These are phyloP conservation scores for Ehretia macrophylla DNA, from an alignment of 257 asterid genomes.

Conservation along the genomic window DNA sequence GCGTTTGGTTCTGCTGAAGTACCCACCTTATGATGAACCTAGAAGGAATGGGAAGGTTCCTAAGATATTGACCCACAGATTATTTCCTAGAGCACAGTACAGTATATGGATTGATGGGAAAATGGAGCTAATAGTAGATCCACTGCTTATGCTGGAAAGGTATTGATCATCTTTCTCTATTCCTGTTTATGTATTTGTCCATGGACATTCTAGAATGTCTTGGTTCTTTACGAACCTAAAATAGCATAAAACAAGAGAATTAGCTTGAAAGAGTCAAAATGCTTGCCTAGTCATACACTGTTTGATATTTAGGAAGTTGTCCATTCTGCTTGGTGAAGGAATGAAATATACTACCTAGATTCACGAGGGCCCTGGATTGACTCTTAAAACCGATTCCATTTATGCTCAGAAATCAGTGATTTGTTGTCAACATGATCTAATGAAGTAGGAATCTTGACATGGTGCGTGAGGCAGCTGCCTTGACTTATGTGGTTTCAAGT, in stretches of 20 bases:
- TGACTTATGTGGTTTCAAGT: background rate
- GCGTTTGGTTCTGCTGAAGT: constrained; percentile 79
- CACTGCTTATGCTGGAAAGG: constrained; percentile 92
- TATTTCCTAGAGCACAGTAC: constrained; percentile 88
- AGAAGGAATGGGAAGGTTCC: constrained; percentile 99
- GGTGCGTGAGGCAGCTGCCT: background rate
- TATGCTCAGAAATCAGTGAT: no score
- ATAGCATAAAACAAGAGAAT: no score
- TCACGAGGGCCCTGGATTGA: no score
- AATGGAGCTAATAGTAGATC: constrained; percentile 98
- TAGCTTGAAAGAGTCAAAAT: no score
- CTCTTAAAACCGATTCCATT: no score
- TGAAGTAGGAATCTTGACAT: no score
- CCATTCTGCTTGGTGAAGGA: no score
- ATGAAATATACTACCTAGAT: no score
- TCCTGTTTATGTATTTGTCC: background rate
- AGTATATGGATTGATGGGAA: constrained; percentile 99
- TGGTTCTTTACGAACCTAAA: no score
- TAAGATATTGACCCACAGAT: constrained; percentile 86
- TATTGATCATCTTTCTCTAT: constrained; percentile 17
- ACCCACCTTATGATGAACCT: constrained; percentile 97
- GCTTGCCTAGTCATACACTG: no score
- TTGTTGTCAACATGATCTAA: no score
- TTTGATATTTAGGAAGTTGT: no score
- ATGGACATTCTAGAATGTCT: background rate